Evolutionary conservation across 345 rosid genomes (phyloP).

Genomic region (Raphanus sativus): DNA sequence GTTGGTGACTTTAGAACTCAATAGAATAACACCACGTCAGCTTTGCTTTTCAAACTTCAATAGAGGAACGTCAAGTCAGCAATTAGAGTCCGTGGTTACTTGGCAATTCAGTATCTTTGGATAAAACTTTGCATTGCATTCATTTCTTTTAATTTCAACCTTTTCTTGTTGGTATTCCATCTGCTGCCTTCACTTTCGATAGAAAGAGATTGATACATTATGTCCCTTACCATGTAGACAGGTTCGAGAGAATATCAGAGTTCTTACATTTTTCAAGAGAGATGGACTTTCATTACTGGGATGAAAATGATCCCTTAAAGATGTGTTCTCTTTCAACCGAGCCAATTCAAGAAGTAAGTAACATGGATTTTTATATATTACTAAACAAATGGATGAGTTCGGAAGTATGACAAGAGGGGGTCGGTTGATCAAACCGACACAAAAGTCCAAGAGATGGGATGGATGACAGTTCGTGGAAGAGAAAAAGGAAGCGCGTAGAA

Average conservation of each 20-base stretch:
- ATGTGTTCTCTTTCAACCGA: too few species aligned
- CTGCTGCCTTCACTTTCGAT: background rate
- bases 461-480: too few species aligned
- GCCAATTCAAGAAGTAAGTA: too few species aligned
- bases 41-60: background rate
- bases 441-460: too few species aligned
- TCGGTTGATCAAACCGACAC: too few species aligned
- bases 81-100: background rate
- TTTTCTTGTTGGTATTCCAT: background rate
- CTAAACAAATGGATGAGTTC: too few species aligned
- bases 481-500: too few species aligned
- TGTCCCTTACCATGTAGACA: background rate
- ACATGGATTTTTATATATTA: too few species aligned
- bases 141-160: too few species aligned
- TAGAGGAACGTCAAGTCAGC: background rate
- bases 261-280: background rate
- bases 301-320: too few species aligned
- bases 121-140: too few species aligned
- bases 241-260: background rate
- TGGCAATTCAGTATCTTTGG: background rate
- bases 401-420: too few species aligned
- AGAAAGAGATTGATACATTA: background rate
- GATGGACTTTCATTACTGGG: background rate
- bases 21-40: background rate
- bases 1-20: background rate